Conservation (phyloP, 148 eudicot species). For the Persicaria tinctoria region DNA sequence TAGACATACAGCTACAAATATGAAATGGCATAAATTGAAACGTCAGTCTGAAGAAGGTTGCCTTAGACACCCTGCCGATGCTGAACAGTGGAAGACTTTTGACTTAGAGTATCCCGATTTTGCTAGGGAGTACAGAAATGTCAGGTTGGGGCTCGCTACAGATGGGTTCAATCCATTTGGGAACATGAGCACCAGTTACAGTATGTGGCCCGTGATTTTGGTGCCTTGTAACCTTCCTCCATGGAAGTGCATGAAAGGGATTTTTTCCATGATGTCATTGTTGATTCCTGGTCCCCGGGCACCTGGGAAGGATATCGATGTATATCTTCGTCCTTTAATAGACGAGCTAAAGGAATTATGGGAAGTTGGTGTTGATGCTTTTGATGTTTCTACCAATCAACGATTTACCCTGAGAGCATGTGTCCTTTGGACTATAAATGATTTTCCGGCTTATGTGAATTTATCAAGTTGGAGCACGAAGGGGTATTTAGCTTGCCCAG, state of each 20-base stretch:
- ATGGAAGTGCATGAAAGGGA: too few relatives aligned
- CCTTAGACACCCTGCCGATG: not conserved
- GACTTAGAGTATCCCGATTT: not conserved
- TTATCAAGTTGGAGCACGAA: not conserved
- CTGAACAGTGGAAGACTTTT: not conserved
- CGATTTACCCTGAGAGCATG: too few relatives aligned
- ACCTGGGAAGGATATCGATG: too few relatives aligned
- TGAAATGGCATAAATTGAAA: not conserved
- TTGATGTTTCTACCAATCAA: too few relatives aligned
- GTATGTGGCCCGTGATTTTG: too few relatives aligned
- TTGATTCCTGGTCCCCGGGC: too few relatives aligned
- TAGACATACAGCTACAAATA: not conserved
- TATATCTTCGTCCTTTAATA: too few relatives aligned
- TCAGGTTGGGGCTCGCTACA: not conserved
- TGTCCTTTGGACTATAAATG: not conserved
- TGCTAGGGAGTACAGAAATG: not conserved
- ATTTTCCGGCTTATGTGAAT: not conserved
- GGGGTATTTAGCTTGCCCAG: not conserved
- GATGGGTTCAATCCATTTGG: not conserved
- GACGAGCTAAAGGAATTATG: too few relatives aligned
- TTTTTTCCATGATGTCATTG: too few relatives aligned
- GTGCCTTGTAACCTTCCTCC: too few relatives aligned
- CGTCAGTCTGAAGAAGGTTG: not conserved
- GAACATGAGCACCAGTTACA: too few relatives aligned
- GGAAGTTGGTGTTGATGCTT: too few relatives aligned